A percentile compares a stretch with the other conserved stretches of the same genome.
Conservation (phyloP, 192 early-diverging fungal genomes). For the Gaertneriomyces semiglobifer region DNA sequence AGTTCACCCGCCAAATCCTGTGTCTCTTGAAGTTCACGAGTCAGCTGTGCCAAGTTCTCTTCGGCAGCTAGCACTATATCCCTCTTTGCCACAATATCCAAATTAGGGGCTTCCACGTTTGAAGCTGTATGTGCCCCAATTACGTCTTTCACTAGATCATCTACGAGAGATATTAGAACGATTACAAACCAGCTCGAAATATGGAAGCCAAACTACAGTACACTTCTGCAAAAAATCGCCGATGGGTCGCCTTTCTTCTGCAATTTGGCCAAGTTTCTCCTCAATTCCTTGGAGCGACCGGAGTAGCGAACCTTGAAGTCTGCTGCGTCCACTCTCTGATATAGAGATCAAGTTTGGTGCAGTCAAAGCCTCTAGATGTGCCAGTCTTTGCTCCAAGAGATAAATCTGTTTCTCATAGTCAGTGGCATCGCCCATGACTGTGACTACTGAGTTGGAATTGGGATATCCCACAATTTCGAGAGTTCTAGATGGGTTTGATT, state of each 20-base stretch:
- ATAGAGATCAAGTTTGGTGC: slow-evolving; percentile 22
- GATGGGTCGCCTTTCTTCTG: slow-evolving; percentile 22
- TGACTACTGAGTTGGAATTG: not conserved
- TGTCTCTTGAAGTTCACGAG: slow-evolving; percentile 23
- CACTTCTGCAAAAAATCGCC: slow-evolving; percentile 22
- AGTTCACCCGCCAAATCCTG: slow-evolving; percentile 22
- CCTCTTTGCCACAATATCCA: slow-evolving; percentile 22
- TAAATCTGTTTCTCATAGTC: not conserved
- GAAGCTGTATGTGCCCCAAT: no score
- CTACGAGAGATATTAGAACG: not conserved
- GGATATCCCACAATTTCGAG: not conserved
- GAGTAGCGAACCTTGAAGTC: slow-evolving; percentile 21
- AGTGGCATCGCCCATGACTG: no score
- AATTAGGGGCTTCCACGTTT: not conserved
- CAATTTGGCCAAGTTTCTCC: slow-evolving; percentile 14
- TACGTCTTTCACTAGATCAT: no score
- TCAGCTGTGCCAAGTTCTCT: slow-evolving; percentile 10
- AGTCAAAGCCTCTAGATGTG: slow-evolving; percentile 28
- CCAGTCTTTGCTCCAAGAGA: slow-evolving; percentile 23
- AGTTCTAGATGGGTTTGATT: no score
- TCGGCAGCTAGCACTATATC: slow-evolving; percentile 31
- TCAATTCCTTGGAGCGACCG: slow-evolving; percentile 18
- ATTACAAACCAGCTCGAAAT: not conserved
- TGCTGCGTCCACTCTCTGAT: not conserved
- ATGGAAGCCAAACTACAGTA: not conserved